Percentiles rank a stretch among this genome's conserved stretches.
phyloP scores from a whole-genome alignment of 73 alveolate species.

The Blepharisma japonicum region DNA sequence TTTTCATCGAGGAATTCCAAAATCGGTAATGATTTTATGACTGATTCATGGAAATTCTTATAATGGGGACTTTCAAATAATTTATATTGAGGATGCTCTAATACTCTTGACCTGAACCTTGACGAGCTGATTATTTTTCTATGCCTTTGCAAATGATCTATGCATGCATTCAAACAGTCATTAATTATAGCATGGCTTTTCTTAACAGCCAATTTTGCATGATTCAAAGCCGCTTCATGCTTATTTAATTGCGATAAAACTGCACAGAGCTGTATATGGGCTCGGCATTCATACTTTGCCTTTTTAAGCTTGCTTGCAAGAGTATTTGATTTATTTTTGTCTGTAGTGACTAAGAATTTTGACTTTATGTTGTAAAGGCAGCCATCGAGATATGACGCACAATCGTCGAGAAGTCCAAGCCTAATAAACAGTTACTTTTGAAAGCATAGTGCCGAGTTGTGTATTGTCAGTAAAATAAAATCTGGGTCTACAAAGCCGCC shows the following conservation, averaged over 20 bases:
- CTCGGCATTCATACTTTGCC: slow-evolving; percentile 34
- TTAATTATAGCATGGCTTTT: slow-evolving; percentile 57
- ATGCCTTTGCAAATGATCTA: slow-evolving; percentile 14
- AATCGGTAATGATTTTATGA: not conserved
- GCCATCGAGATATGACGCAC: slow-evolving; percentile 61
- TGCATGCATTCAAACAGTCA: slow-evolving; percentile 33
- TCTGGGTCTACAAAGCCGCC: slow-evolving; percentile 58
- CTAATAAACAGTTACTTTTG: slow-evolving; percentile 33
- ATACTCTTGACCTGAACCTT: not conserved
- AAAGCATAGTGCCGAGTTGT: slow-evolving; percentile 57
- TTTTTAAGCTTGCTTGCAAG: slow-evolving; percentile 37
- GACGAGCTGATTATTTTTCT: not conserved
- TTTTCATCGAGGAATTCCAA: slow-evolving; percentile 8
- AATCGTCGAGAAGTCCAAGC: slow-evolving; percentile 42
- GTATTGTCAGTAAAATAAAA: slow-evolving; percentile 50
- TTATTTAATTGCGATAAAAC: slow-evolving; percentile 65
- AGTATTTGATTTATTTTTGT: not conserved
- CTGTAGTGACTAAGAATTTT: not conserved
- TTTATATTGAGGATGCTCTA: slow-evolving; percentile 16
- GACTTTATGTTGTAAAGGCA: slow-evolving; percentile 37
- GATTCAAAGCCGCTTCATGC: slow-evolving; percentile 70
- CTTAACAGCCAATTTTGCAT: slow-evolving; percentile 64
- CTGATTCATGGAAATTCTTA: slow-evolving; percentile 18
- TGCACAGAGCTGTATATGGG: slow-evolving; percentile 81
- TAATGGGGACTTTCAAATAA: slow-evolving; percentile 20